phyloP scores from a whole-genome alignment of 2,329 filamentous ascomycete genomes.

The Exophiala lecanii-corni region DNA sequence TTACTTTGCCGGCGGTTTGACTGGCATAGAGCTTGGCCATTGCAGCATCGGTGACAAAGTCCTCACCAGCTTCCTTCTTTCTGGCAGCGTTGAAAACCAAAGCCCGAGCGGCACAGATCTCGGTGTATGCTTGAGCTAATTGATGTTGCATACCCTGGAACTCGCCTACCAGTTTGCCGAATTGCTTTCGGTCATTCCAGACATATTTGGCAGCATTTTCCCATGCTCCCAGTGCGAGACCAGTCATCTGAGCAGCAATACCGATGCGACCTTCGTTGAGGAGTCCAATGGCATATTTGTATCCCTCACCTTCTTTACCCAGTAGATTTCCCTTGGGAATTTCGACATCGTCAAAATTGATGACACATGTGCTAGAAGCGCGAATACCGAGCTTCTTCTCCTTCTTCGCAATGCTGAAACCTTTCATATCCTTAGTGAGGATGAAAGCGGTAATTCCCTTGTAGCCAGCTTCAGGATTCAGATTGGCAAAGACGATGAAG shows the following conservation, averaged over 20 bases:
- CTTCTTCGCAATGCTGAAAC: constrained; percentile 97
- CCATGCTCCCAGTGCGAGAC: constrained; percentile 86
- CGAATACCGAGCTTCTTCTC: constrained; percentile 99
- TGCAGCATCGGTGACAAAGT: constrained; percentile 91
- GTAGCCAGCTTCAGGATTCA: constrained; percentile 88
- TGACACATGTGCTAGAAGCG: constrained; percentile 91
- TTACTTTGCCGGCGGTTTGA: constrained; percentile 85
- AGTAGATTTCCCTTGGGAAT: constrained; percentile 84
- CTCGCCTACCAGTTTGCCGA: constrained; percentile 85
- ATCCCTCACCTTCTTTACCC: constrained; percentile 83
- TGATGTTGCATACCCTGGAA: constrained; percentile 99
- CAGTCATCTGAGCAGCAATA: constrained; percentile 98
- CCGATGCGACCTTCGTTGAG: constrained; percentile 97
- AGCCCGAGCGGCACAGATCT: constrained; percentile 85
- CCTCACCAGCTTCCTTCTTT: constrained; percentile 95
- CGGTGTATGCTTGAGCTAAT: constrained; percentile 90
- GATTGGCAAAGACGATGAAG: constrained; percentile 97
- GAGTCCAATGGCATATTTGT: constrained; percentile 94
- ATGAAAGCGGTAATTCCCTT: constrained; percentile 96
- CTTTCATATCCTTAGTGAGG: constrained; percentile 81
- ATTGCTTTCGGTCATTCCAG: constrained; percentile 98
- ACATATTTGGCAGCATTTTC: constrained; percentile 93
- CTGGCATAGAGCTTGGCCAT: constrained; percentile 97
- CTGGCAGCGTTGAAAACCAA: constrained; percentile 93
- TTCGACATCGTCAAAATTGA: constrained; percentile 95